Evolutionary conservation across 2,329 filamentous ascomycete species (phyloP), one percentile per base, ranked within the genome.

Genomic region (Hypoxylon sp.): DNA sequence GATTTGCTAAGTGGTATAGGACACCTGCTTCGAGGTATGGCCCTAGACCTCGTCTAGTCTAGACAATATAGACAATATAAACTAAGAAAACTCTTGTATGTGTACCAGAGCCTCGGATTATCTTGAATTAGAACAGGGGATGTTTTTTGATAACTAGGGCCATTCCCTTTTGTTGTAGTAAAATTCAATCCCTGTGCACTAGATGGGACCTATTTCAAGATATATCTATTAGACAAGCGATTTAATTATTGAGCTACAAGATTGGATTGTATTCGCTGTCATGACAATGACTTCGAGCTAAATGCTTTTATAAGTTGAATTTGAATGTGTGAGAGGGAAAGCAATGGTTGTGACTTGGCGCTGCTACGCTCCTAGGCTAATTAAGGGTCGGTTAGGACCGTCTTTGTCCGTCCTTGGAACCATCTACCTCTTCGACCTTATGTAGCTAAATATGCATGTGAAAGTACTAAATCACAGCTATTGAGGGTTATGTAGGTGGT

Each of bases 401-500:
- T 48, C 13, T 28, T 14, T 23, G 6, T 30, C 14, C 5, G 21
- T n/a, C 38, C n/a, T 5, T 41, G 6, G 38, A 17, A 43, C 17
- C 17, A n/a, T 43, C 38, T 21, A 19, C 38, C 17, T 43, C 17
- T 43, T 43, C 38, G 10, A n/a, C 7, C 38, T 19, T 17, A 43
- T 21, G 38, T 19, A 21, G 38, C 10, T 19, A 19, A 21, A 43
- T 43, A n/a, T n/a, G 38, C 38, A 56, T 43, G 53, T 46, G 41
- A 56, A 57, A 45, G 34, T 45, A n/a, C 17, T 32, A 50, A 41
- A 36, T 17, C 3, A 38, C 9, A 32, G 46, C 25, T 51, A 2
- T 14, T 5, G 13, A 32, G 9, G 30, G 38, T 21, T 21, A 53
- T 19, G 32, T 25, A 17, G 5, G n/a, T 41, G 7, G 36, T n/a